A percentile compares a stretch with the other conserved stretches of the same genome.
These are phyloP conservation scores for Phytopythium kandeliae DNA, from an alignment of 352 stramenopile species.

Conservation along the genomic window DNA sequence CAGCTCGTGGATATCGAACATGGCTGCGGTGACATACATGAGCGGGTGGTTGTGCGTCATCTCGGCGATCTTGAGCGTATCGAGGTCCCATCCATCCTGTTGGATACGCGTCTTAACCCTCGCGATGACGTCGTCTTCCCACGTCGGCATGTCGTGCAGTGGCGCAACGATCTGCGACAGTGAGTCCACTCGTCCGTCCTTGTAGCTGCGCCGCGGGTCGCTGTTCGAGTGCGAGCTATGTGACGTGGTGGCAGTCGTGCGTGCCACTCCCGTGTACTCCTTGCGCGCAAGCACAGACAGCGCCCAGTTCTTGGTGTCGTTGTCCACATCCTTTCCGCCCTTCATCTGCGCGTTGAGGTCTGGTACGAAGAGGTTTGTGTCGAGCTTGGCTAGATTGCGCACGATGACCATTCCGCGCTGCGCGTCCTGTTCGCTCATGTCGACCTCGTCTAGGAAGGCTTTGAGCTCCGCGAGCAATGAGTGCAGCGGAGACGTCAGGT, in stretches of 20 bases:
- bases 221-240: constrained; percentile 71
- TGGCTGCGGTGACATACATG: constrained; percentile 72
- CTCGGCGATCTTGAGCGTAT: constrained; percentile 67
- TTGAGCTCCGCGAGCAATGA: constrained; percentile 71
- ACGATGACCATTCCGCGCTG: constrained; percentile 61
- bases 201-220: constrained; percentile 48
- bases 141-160: constrained; percentile 47
- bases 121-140: constrained; percentile 44
- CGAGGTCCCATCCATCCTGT: constrained; percentile 65
- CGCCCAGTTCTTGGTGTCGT: constrained; percentile 80
- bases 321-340: constrained; percentile 69
- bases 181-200: constrained; percentile 27
- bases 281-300: constrained; percentile 69
- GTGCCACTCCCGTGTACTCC: constrained; percentile 56
- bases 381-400: constrained; percentile 58
- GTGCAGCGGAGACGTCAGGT: constrained; percentile 68
- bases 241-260: constrained; percentile 47
- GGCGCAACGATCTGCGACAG: constrained; percentile 24
- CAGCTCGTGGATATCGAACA: constrained; percentile 80
- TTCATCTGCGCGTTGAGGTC: constrained; percentile 82
- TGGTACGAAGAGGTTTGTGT: constrained; percentile 79
- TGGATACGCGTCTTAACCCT: constrained; percentile 49
- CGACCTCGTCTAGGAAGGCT: constrained; percentile 61
- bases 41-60: constrained; percentile 55
- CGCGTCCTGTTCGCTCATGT: constrained; percentile 53